Base-by-base conservation (phyloP, 768 basidiomycete genomes). In the Solioccasus polychromus region DNA sequence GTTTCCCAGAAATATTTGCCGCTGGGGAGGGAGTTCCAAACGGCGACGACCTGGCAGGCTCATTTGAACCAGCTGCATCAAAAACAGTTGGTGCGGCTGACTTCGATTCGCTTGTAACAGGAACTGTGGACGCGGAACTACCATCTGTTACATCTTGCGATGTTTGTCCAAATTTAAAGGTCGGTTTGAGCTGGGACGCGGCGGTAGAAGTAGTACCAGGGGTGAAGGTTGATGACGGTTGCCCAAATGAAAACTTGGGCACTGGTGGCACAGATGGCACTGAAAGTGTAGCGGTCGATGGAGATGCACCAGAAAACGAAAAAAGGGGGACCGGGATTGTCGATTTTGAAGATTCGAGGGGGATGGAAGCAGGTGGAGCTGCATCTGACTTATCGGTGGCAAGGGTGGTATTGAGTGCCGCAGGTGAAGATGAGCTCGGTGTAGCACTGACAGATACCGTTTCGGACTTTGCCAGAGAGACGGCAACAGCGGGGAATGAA, bases 241-340 rank as follows among this genome's bases (percentile, higher is more conserved):
- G 57, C n/a, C 50, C 63, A 19, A 66, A 66, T 12, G 57, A 53
- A 39, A 65, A 65, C 25, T 55, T 56, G 18, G 60, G 51, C 31
- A 30, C 34, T 3, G 58, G 39, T 22, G 53, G 38, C n/a, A 45
- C 17, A 9, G 58, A 40, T 14, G 53, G 18, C 26, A 45, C 20
- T 11, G 48, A 23, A 19, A 23, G 39, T 46, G 42, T 20, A 35
- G 38, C 12, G 46, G 36, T 17, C 5, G 50, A 36, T 22, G 39
- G n/a, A 5, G 55, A 12, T 48, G 47, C 19, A 23, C 43, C 34
- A 12, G 54, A 39, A 42, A 67, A 55, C 25, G 60, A 52, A 40
- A 62, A 67, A 44, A 40, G 31, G 17, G 59, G 45, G 5, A n/a
- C 11, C 5, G 60, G 30, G 24, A 48, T 37, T 18, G 48, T 67